Evolutionary conservation across 148 eudicot species (phyloP), one percentile per base, ranked within the genome.

Genomic region (Chenopodium quinoa): DNA sequence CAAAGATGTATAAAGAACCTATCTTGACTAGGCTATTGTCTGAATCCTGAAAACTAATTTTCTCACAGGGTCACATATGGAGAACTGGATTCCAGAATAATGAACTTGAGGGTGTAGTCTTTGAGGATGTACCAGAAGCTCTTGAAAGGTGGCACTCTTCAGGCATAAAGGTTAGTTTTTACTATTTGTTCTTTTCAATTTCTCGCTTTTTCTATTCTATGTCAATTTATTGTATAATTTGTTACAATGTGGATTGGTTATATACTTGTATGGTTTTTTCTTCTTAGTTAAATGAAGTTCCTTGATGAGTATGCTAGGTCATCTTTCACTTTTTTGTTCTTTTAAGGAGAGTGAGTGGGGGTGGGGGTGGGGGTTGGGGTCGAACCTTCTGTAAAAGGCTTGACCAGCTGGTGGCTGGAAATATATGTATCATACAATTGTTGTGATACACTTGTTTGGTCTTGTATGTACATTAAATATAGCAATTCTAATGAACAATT

Each of bases 21-120:
- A 71, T 37, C 32, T 40, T 79, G 13, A 44, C 16, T 40, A 7
- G 54, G 58, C 44, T 60, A 40, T 72, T 48, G 17, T 78, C 75
- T n/a, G 23, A 62, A 32, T 62, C 1, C 66, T 65, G 79, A 82
- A 77, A 84, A 71, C 73, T 29, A 76, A n/a, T 27, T 73, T 71
- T 52, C 56, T 34, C 84, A 9, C 86, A 96, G 99, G 99, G 99
- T 84, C 99, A 92, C 81, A 93, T 93, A 70, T 96, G 99, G 99
- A 85, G 85, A 82, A 93, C 98, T 67, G 99, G 99, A 75, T 96
- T 88, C 80, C 79, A 91, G 84, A 93, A 86, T 40, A 85, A 86
- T 27, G 99, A 96, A 80, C 82, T 96, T 60, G 74, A 91, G 82
- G 92, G 91, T 52, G 83, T 89, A 67, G 97, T 96, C 75, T 96